Evolutionary conservation across 805 yeast species (phyloP).

Genomic region (Metschnikowia lochheadii): DNA sequence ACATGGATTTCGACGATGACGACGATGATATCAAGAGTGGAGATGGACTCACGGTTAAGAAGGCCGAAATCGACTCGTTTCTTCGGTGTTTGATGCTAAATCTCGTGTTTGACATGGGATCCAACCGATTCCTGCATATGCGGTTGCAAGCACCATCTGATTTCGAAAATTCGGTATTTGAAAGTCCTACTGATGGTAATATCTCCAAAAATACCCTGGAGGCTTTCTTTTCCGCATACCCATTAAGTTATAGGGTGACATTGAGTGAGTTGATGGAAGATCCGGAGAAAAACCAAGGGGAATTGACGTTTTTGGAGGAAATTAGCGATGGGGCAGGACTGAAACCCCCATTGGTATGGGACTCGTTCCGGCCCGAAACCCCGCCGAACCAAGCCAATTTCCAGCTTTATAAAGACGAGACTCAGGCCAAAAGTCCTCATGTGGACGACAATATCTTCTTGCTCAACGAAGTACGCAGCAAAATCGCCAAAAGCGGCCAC

Average conservation of each 20-base stretch:
- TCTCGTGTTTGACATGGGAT: constrained; percentile 35
- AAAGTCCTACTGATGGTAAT: constrained; percentile 14
- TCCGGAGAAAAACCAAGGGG: constrained; percentile 22
- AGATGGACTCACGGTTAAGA: constrained; percentile 29
- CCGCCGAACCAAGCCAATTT: constrained; percentile 18
- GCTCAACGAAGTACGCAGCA: constrained; percentile 25
- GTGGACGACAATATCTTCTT: constrained; percentile 22
- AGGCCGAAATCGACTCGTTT: constrained; percentile 28
- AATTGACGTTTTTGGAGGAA: constrained; percentile 36
- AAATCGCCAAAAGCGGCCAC: constrained; percentile 31
- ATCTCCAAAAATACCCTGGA: constrained; percentile 19
- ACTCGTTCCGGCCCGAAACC: constrained; percentile 21
- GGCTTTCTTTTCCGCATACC: constrained; percentile 25
- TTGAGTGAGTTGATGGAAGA: constrained; percentile 34
- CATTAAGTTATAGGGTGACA: constrained; percentile 29
- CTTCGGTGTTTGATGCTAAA: constrained; percentile 40
- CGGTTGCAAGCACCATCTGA: constrained; percentile 13
- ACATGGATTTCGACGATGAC: constrained; percentile 34
- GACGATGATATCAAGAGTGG: constrained; percentile 31
- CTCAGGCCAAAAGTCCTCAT: constrained; percentile 10
- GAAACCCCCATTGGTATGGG: constrained; percentile 23
- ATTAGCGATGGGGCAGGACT: constrained; percentile 20
- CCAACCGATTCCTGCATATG: constrained; percentile 16
- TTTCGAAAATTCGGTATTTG: constrained; percentile 7
- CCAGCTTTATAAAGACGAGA: constrained; percentile 16